Conservation (phyloP, 1,284 basidiomycete species). For the Malassezia equina region DNA sequence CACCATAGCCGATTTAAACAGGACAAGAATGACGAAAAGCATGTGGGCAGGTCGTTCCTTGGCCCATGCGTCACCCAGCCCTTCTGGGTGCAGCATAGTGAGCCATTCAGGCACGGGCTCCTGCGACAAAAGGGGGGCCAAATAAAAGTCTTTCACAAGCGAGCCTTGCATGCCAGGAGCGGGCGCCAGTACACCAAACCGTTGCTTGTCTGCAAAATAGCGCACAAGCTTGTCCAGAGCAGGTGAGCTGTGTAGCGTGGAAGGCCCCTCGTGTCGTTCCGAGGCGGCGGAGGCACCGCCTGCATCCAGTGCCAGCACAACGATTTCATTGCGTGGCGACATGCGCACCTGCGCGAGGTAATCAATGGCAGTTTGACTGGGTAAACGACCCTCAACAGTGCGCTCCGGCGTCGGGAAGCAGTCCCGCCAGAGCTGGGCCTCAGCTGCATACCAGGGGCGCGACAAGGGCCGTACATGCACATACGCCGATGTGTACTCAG, state of each 20-base stretch:
- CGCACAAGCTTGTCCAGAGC: constrained; percentile 22
- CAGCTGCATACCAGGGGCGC: constrained; percentile 16
- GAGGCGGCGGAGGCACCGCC: constrained; percentile 10
- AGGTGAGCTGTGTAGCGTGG: constrained; percentile 19
- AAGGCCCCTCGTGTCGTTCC: neutral
- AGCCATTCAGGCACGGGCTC: constrained; percentile 40
- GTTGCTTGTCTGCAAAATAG: constrained; percentile 22
- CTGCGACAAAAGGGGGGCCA: constrained; percentile 31
- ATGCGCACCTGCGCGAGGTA: constrained; percentile 37
- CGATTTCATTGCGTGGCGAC: constrained; percentile 32
- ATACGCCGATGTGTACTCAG: constrained; percentile 36
- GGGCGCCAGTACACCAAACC: constrained; percentile 36
- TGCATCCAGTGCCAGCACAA: constrained; percentile 30
- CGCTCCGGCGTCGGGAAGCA: constrained; percentile 29
- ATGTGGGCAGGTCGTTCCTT: constrained; percentile 7
- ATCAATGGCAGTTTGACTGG: constrained; percentile 29
- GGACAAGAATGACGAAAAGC: constrained; percentile 12
- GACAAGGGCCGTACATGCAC: constrained; percentile 37
- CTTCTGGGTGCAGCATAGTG: constrained; percentile 23
- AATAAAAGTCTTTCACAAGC: constrained; percentile 45
- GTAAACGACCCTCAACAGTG: constrained; percentile 39
- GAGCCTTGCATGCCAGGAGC: constrained; percentile 20
- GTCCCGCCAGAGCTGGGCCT: constrained; percentile 19
- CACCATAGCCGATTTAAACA: constrained; percentile 12
- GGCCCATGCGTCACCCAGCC: constrained; percentile 15